phyloP scores from a whole-genome alignment of 148 eudicot species.

The Rhododendron vialii region DNA sequence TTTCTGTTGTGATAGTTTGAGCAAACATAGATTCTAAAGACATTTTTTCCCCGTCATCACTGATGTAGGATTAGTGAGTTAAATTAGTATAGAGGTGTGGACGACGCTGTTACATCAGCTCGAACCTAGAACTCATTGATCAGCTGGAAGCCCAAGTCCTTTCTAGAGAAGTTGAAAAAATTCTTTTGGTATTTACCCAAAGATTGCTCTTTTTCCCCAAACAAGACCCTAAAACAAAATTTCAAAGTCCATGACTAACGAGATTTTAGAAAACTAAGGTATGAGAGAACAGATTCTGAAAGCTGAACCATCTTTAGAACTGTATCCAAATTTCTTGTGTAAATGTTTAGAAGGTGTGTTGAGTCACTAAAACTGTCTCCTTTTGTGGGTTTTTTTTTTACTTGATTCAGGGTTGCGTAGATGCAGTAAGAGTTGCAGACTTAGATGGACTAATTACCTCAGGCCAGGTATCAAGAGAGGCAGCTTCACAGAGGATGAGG shows the following conservation, averaged over 20 bases:
- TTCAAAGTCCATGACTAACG: neutral
- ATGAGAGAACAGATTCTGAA: neutral
- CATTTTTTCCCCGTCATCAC: neutral
- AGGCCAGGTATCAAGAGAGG: conserved; percentile 90
- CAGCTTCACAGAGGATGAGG: conserved; percentile 73
- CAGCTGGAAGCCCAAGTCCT: neutral
- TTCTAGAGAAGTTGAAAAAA: neutral
- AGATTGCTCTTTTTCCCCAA: neutral
- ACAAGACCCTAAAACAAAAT: neutral
- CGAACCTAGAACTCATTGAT: neutral
- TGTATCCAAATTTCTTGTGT: neutral
- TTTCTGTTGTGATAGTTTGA: neutral
- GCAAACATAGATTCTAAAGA: neutral
- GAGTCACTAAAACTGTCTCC: neutral
- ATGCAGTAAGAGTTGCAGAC: conserved; percentile 91
- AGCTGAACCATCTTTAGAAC: neutral
- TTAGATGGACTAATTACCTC: conserved; percentile 92
- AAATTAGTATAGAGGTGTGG: neutral
- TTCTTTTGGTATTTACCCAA: neutral
- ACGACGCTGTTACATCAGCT: neutral
- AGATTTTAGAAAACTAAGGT: neutral
- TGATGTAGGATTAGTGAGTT: neutral
- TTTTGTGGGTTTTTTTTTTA: neutral
- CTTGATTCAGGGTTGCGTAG: conserved; percentile 53
- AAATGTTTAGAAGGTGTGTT: neutral